Evolutionary conservation across 768 basidiomycete genomes (phyloP).

Genomic region (Crassisporium funariophilum): DNA sequence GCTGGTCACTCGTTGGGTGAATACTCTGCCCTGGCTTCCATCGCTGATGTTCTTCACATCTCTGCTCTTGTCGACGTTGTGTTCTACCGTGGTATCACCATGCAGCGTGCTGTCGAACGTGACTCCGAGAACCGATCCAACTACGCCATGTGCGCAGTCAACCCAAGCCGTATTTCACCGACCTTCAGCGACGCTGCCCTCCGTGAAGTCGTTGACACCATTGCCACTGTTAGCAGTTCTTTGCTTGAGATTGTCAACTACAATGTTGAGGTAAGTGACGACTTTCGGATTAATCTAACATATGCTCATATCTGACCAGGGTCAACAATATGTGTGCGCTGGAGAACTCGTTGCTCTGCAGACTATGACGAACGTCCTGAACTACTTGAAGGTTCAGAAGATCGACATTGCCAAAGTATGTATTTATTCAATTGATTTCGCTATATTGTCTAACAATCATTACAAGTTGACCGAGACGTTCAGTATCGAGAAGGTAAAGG

Average conservation of each 20-base stretch:
- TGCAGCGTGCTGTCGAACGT: slow-evolving; percentile 99
- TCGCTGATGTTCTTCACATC: slow-evolving; percentile 94
- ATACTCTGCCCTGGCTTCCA: slow-evolving; percentile 97
- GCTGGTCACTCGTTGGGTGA: slow-evolving; percentile 99
- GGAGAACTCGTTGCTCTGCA: slow-evolving; percentile 94
- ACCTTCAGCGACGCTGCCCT: slow-evolving; percentile 94
- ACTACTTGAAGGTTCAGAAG: slow-evolving; percentile 96
- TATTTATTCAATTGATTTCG: neutral
- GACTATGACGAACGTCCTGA: slow-evolving; percentile 93
- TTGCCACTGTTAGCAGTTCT: slow-evolving; percentile 72
- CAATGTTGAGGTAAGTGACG: slow-evolving; percentile 74
- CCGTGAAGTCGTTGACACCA: slow-evolving; percentile 95
- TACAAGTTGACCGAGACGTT: slow-evolving; percentile 84
- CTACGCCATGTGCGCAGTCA: slow-evolving; percentile 99
- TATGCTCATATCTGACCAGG: slow-evolving; percentile 46
- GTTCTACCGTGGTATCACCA: slow-evolving; percentile 99
- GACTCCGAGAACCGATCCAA: slow-evolving; percentile 91
- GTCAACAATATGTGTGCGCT: slow-evolving; percentile 99
- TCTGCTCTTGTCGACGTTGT: slow-evolving; percentile 96
- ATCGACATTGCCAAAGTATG: slow-evolving; percentile 87
- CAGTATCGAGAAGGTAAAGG: slow-evolving; percentile 91
- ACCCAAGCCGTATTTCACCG: slow-evolving; percentile 92
- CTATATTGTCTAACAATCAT: slow-evolving; percentile 9
- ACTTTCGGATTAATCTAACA: slow-evolving; percentile 1
- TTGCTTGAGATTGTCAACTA: slow-evolving; percentile 99